Base-by-base conservation (phyloP, 352 stramenopile genomes). In the Blastocystis sp. region DNA sequence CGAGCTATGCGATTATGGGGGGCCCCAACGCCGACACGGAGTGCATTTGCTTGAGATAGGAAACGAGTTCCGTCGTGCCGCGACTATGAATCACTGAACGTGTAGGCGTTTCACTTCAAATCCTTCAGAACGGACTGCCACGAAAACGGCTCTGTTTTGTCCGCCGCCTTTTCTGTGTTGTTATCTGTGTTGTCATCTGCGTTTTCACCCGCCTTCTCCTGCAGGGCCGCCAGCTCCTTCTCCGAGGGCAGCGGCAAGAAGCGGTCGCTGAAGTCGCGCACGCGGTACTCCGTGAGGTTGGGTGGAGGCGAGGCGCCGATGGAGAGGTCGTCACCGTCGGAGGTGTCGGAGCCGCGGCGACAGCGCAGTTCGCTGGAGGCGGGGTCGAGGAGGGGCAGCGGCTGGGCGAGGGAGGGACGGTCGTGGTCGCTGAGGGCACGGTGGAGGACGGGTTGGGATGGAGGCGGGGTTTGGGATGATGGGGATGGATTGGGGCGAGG, bases 21-120 rank as follows among this genome's bases (percentile, higher is more conserved):
- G 34, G 24, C 4, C 21, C 19, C 11, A 34, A 84, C 10, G n/a
- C 10, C 2, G 52, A 84, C 74, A 38, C 28, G n/a, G 65, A 11
- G 11, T 84, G 74, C n/a, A 84, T 40, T 70, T 64, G 28, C 60
- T 84, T 84, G 14, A 84, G 21, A 24, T 84, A 84, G 19, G 48
- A 0, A 14, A 57, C 48, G 48, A 57, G 48, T 14, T 57, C 48
- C 14, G 48, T 57, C 6, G 48, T 57, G 48, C 48, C 14, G 28
- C 28, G 28, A 34, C 28, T 34, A 34, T 34, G 28, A 34, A 34
- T 81, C 71, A 6, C 64, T 59, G 38, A 81, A 48, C 9, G 11
- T 21, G 28, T 11, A 65, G 14, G 24, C 38, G 21, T 81, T 69
- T 21, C 28, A 34, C 34, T 76, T 76, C 19, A 76, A 9, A 9